These are phyloP conservation scores for Malus hybrid DNA, from an alignment of 331 rosid species.

Conservation along the genomic window DNA sequence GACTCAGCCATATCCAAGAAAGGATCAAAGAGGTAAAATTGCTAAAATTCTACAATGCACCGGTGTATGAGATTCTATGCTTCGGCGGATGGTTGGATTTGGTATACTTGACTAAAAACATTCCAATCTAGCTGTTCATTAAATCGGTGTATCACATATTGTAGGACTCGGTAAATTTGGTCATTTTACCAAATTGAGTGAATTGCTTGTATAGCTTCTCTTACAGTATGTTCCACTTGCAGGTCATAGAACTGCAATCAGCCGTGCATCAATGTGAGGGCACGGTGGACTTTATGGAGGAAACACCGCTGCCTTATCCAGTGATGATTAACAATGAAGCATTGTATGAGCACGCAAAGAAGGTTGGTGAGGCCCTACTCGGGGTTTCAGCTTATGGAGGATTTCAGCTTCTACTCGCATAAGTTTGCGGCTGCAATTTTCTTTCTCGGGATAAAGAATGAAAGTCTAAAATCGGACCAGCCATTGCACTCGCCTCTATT, in stretches of 20 bases:
- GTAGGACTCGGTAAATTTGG: too few relatives aligned
- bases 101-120: too few relatives aligned
- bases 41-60: too few relatives aligned
- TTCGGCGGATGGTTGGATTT: too few relatives aligned
- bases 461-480: constrained; percentile 24
- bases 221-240: not conserved
- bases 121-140: too few relatives aligned
- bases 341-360: constrained; percentile 34
- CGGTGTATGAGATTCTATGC: too few relatives aligned
- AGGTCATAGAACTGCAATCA: constrained; percentile 44
- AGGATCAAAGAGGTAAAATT: constrained; percentile 22
- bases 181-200: too few relatives aligned
- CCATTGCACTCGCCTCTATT: constrained; percentile 35
- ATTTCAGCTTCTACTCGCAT: constrained; percentile 48
- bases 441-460: constrained; percentile 35
- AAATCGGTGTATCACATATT: too few relatives aligned
- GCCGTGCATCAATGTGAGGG: constrained; percentile 37
- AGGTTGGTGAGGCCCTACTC: constrained; percentile 37
- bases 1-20: constrained; percentile 7
- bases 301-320: constrained; percentile 23
- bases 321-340: constrained; percentile 33
- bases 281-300: constrained; percentile 39
- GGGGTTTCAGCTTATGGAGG: too few relatives aligned
- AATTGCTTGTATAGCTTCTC: too few relatives aligned
- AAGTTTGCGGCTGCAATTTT: constrained; percentile 31